Conservation (phyloP, 352 stramenopile genomes). For the Heterotrichella gracilis region DNA sequence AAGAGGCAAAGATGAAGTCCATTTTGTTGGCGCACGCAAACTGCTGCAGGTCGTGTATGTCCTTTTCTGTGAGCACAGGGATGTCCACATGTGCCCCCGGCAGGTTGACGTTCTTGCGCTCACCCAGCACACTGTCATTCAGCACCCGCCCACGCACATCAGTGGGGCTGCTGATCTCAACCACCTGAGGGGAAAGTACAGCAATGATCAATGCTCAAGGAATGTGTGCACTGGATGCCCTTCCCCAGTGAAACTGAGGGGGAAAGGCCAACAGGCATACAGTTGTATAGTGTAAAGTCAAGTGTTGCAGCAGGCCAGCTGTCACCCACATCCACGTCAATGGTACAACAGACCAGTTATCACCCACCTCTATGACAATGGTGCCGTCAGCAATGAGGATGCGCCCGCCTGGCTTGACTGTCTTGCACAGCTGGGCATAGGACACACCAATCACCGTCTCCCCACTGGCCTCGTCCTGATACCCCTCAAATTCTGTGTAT, state of each 20-base stretch:
- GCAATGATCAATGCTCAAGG: too few relatives aligned
- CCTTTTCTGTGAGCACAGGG: slow-evolving; percentile 56
- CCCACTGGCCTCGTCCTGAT: too few relatives aligned
- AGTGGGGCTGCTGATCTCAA: slow-evolving; percentile 17
- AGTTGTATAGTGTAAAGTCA: too few relatives aligned
- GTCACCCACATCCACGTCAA: too few relatives aligned
- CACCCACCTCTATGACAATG: slow-evolving; percentile 24
- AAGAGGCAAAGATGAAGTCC: slow-evolving; percentile 65
- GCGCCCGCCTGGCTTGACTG: slow-evolving; percentile 20
- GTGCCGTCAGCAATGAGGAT: background rate
- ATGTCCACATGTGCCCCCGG: slow-evolving; percentile 50
- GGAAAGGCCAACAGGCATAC: too few relatives aligned
- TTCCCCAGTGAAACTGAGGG: too few relatives aligned
- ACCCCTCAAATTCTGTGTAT: too few relatives aligned
- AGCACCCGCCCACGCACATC: background rate
- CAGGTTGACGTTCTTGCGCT: slow-evolving; percentile 64
- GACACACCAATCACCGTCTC: too few relatives aligned
- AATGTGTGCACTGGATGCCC: too few relatives aligned
- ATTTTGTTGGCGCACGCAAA: slow-evolving; percentile 50
- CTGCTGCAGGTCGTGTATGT: slow-evolving; percentile 58
- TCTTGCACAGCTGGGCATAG: slow-evolving; percentile 26
- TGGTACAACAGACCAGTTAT: too few relatives aligned
- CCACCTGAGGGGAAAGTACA: too few relatives aligned
- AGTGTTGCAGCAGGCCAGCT: too few relatives aligned
- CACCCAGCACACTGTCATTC: slow-evolving; percentile 24